Conservation (phyloP, 2,329 filamentous ascomycete species). For the Colletotrichum abscissum region DNA sequence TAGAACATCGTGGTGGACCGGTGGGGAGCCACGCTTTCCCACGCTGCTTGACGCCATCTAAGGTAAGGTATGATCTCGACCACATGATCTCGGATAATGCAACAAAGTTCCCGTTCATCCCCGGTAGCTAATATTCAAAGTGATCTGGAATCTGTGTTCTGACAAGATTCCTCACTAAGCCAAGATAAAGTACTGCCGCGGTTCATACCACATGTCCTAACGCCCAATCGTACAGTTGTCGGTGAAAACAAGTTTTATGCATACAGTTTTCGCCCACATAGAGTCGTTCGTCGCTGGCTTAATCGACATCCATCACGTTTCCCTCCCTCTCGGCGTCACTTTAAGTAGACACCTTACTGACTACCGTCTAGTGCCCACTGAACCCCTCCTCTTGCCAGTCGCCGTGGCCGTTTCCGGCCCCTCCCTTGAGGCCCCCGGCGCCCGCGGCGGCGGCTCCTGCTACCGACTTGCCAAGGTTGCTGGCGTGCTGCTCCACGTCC, state of each 20-base stretch:
- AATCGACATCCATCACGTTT: not conserved
- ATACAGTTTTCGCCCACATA: not conserved
- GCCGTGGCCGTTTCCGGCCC: conserved; percentile 52
- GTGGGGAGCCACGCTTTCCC: conserved; percentile 13
- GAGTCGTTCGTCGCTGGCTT: not conserved
- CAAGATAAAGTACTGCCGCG: not conserved
- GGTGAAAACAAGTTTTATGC: conserved; percentile 6
- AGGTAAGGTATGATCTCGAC: not conserved
- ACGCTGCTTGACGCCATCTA: not conserved
- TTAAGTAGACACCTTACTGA: not conserved
- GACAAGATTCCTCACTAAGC: conserved; percentile 13
- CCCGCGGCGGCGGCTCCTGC: conserved; percentile 56
- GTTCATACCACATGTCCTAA: conserved; percentile 10
- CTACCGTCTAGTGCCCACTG: conserved; percentile 48
- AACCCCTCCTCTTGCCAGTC: conserved; percentile 76
- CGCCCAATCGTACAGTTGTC: conserved; percentile 19
- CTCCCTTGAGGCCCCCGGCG: conserved; percentile 41
- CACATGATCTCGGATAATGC: not conserved
- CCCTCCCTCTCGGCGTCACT: not conserved
- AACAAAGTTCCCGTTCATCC: not conserved
- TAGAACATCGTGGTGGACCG: conserved; percentile 6
- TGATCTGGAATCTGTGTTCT: conserved; percentile 21
- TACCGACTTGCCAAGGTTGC: conserved; percentile 62
- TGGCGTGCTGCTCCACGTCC: conserved; percentile 72
- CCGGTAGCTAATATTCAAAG: not conserved